Evolutionary conservation across 2,329 filamentous ascomycete genomes (phyloP).

Genomic region (Chaetomium globosum): DNA sequence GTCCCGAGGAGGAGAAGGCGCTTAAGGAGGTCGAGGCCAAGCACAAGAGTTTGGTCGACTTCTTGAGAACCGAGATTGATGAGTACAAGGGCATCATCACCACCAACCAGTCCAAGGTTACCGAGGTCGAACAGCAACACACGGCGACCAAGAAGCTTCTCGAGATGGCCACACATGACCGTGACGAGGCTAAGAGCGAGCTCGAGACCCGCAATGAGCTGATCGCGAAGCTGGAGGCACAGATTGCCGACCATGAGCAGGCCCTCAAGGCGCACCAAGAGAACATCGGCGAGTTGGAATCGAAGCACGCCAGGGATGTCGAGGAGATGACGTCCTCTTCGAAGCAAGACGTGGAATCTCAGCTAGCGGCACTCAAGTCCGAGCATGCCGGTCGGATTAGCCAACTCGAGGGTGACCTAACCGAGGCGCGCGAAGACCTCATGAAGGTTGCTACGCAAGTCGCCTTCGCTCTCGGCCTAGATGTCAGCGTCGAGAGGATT

Average conservation of each 20-base stretch:
- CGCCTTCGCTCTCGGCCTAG: slow-evolving; percentile 60
- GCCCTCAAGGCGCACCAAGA: slow-evolving; percentile 59
- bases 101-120: slow-evolving; percentile 68
- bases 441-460: slow-evolving; percentile 67
- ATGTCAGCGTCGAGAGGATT: slow-evolving; percentile 69
- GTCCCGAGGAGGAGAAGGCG: slow-evolving; percentile 38
- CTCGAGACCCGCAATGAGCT: slow-evolving; percentile 52
- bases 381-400: slow-evolving; percentile 62
- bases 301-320: slow-evolving; percentile 50
- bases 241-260: slow-evolving; percentile 63
- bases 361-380: slow-evolving; percentile 60
- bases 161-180: slow-evolving; percentile 64
- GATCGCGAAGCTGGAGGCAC: slow-evolving; percentile 57
- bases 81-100: slow-evolving; percentile 77
- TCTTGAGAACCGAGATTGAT: slow-evolving; percentile 73
- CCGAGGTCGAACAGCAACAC: slow-evolving; percentile 74
- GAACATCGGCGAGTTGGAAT: slow-evolving; percentile 53
- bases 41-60: slow-evolving; percentile 62
- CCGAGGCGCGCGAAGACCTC: slow-evolving; percentile 67
- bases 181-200: slow-evolving; percentile 55
- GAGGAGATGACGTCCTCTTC: slow-evolving; percentile 52
- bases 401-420: slow-evolving; percentile 63
- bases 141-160: slow-evolving; percentile 67
- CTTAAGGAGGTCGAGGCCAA: slow-evolving; percentile 54
- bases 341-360: slow-evolving; percentile 59